These are phyloP conservation scores for Trichoderma atrobrunneum DNA, from an alignment of 2,329 filamentous ascomycete species.

Conservation along the genomic window DNA sequence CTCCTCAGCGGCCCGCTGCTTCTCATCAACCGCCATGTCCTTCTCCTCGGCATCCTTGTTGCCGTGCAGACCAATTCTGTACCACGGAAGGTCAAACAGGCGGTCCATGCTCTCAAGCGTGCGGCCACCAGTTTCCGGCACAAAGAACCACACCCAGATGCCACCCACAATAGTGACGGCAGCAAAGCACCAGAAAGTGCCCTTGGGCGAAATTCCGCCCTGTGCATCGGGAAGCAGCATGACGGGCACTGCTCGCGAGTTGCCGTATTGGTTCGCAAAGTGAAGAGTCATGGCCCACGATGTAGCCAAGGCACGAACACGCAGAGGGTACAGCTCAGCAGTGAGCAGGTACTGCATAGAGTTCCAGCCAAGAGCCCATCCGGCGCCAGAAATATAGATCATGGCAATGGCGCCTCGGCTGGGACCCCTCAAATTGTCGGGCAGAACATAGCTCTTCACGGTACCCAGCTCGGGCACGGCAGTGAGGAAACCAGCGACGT, in stretches of 20 bases:
- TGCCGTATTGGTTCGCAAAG: conserved; percentile 77
- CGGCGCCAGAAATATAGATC: conserved; percentile 68
- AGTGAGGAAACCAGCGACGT: conserved; percentile 60
- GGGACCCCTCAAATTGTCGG: conserved; percentile 48
- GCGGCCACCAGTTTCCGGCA: conserved; percentile 70
- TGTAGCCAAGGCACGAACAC: conserved; percentile 68
- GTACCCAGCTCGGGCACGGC: conserved; percentile 58
- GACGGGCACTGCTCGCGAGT: conserved; percentile 69
- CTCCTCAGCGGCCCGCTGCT: conserved; percentile 39
- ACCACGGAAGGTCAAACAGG: conserved; percentile 71
- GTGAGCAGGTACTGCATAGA: conserved; percentile 76
- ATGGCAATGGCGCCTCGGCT: conserved; percentile 68
- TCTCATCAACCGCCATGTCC: conserved; percentile 45
- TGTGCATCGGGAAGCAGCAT: conserved; percentile 58
- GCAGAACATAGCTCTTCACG: conserved; percentile 47
- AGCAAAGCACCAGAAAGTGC: conserved; percentile 76
- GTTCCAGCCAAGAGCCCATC: conserved; percentile 73
- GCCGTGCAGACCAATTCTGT: conserved; percentile 63
- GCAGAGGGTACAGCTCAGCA: conserved; percentile 72
- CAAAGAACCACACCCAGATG: conserved; percentile 67
- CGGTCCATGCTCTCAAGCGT: conserved; percentile 67
- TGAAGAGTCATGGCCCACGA: conserved; percentile 75
- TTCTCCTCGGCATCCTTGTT: conserved; percentile 50
- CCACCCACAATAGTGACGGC: conserved; percentile 66
- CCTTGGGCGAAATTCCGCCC: conserved; percentile 55